Percentiles rank a stretch among this genome's conserved stretches.
Evolutionary conservation across 352 stramenopile genomes (phyloP).

Genomic region (Phytophthora meadii): DNA sequence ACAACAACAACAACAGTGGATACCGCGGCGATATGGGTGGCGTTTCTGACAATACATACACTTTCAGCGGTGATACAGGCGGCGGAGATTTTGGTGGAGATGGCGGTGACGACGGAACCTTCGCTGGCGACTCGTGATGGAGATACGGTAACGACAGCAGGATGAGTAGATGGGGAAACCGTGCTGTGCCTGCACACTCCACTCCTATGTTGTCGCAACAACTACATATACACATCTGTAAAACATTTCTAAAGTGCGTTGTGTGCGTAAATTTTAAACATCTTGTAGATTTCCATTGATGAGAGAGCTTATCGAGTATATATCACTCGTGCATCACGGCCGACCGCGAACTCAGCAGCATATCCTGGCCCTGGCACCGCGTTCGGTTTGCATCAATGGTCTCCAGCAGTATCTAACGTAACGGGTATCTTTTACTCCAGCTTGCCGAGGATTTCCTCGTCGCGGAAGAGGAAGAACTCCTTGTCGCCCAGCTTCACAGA

Average conservation of each 20-base stretch:
- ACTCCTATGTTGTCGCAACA: not conserved
- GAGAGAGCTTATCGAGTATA: not conserved
- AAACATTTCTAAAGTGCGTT: not conserved
- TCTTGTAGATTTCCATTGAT: too few species aligned
- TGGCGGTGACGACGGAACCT: constrained; percentile 46
- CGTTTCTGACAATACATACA: constrained; percentile 43
- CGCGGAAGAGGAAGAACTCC: constrained; percentile 95
- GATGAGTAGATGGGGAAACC: not conserved
- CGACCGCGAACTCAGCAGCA: constrained; percentile 6
- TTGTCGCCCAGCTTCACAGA: constrained; percentile 93
- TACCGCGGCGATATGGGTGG: constrained; percentile 53
- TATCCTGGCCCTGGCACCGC: not conserved
- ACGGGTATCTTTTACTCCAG: constrained; percentile 72
- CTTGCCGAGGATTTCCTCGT: constrained; percentile 98
- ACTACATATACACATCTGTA: too few species aligned
- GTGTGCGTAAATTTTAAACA: not conserved
- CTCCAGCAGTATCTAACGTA: too few species aligned
- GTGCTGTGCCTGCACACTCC: not conserved
- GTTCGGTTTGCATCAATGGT: too few species aligned
- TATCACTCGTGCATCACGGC: constrained; percentile 15
- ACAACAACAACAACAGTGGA: constrained; percentile 20
- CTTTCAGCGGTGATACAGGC: constrained; percentile 68
- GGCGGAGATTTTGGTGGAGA: constrained; percentile 40
- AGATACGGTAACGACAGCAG: constrained; percentile 7
- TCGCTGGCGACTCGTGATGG: constrained; percentile 59